Base-by-base conservation (phyloP, 1,284 basidiomycete genomes). In the Ceratobasidium sp. region DNA sequence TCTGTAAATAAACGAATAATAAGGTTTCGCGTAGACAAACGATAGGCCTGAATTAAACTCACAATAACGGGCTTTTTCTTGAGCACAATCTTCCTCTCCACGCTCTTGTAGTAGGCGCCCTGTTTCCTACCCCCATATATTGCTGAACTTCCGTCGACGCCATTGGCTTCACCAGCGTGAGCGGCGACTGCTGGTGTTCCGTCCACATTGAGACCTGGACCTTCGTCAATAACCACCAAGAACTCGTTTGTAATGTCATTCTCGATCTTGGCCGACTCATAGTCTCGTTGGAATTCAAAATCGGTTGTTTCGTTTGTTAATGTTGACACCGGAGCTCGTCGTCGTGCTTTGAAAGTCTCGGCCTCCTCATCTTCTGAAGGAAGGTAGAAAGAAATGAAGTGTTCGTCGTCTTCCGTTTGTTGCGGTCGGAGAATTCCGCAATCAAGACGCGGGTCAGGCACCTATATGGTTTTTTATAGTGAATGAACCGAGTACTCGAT, bases 331-430 rank as follows among this genome's bases (percentile, higher is more conserved):
- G 73, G 51, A 38, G 70, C 44, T n/a, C 75, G 63, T 70, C 75
- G 23, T 70, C 42, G 42, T 74, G 25, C 82, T 40, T 81, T 88
- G 79, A 89, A 87, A 69, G 81, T 80, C n/a, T 83, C 72, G 0
- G 90, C 89, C 8, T 85, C 82, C 30, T 88, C 88, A 76, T 95
- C 92, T 71, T 93, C 89, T 76, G 86, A 84, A 0, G 93, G 92
- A 14, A 96, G 85, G 77, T 94, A 96, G 79, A 92, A 96, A n/a
- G 92, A 88, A 73, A 96, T 82, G 83, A 94, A 92, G 70, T 92
- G 90, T 78, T 95, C 92, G 30, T 92, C 91, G 64, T 92, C 90
- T 1, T 91, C 89, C 42, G 80, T 74, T 78, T 91, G 88, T 85
- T 94, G 90, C 0, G 95, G 93, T 44, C 94, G 87, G 64, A 96